Percentiles rank a stretch among this genome's conserved stretches.
Evolutionary conservation across 2,329 filamentous ascomycete genomes (phyloP).

Genomic region (Graphium sp.): DNA sequence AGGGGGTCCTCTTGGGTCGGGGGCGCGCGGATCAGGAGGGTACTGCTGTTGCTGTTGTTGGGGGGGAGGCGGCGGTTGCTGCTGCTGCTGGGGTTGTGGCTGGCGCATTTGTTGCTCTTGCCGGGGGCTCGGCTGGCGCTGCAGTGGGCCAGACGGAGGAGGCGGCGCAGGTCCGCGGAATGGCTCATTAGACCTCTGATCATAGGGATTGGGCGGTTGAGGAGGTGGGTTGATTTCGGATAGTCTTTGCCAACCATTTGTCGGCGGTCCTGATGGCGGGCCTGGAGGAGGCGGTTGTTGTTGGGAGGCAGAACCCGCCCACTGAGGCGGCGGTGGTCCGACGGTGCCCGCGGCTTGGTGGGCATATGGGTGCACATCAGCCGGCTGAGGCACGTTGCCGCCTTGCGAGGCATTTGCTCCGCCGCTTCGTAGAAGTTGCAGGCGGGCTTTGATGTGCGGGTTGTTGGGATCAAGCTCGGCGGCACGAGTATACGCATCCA

Average conservation of each 20-base stretch:
- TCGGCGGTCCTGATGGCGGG: conserved; percentile 32
- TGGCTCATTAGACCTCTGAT: conserved; percentile 48
- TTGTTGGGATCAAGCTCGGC: conserved; percentile 88
- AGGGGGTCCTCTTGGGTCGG: conserved; percentile 6
- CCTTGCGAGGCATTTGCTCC: conserved; percentile 57
- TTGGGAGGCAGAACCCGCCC: conserved; percentile 59
- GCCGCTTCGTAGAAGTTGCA: conserved; percentile 75
- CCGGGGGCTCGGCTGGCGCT: conserved; percentile 60
- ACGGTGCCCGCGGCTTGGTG: conserved; percentile 75
- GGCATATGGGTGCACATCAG: conserved; percentile 89
- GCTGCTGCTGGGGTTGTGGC: conserved; percentile 41
- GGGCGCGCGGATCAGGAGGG: conserved; percentile 16
- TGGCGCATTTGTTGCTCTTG: conserved; percentile 47
- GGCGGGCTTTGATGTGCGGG: conserved; percentile 86
- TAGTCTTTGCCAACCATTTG: conserved; percentile 42
- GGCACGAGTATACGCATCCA: conserved; percentile 89
- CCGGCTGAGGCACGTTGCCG: conserved; percentile 68
- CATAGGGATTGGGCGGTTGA: conserved; percentile 67
- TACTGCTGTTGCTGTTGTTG: conserved; percentile 30
- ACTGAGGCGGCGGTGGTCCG: conserved; percentile 73
- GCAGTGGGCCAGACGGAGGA: conserved; percentile 46
- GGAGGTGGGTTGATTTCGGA: conserved; percentile 65
- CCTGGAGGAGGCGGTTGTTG: conserved; percentile 16
- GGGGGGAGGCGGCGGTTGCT: conserved; percentile 5
- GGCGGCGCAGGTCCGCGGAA: conserved; percentile 52